Conservation (phyloP, 2,329 filamentous ascomycete genomes). For the Phoma sp. region DNA sequence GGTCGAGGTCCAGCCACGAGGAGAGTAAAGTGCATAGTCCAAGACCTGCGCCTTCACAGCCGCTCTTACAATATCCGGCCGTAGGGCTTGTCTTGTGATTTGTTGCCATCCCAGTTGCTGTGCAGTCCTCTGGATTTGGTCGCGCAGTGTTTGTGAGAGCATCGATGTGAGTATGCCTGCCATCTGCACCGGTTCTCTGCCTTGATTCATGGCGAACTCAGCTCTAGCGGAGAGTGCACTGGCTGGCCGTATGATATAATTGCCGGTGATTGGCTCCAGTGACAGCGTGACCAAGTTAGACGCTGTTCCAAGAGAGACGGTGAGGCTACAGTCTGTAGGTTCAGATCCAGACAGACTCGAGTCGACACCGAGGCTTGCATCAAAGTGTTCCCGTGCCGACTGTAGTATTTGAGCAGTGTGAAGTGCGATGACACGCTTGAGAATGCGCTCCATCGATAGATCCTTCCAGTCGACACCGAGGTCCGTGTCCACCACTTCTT, state of each 20-base stretch:
- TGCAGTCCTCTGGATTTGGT: conserved; percentile 66
- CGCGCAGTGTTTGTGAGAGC: conserved; percentile 66
- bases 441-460: conserved; percentile 75
- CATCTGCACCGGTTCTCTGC: conserved; percentile 64
- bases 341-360: conserved; percentile 65
- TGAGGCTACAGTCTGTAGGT: conserved; percentile 71
- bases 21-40: conserved; percentile 72
- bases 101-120: conserved; percentile 70
- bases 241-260: conserved; percentile 70
- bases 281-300: conserved; percentile 64
- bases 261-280: conserved; percentile 81
- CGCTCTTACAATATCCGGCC: conserved; percentile 62
- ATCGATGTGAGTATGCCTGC: conserved; percentile 65
- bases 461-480: conserved; percentile 70
- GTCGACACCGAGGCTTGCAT: conserved; percentile 64
- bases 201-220: conserved; percentile 70
- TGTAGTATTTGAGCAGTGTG: conserved; percentile 76
- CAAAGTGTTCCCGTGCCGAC: conserved; percentile 63
- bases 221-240: conserved; percentile 51
- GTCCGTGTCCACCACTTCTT: conserved; percentile 72
- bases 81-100: conserved; percentile 39
- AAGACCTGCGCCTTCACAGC: conserved; percentile 67
- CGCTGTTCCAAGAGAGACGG: conserved; percentile 71
- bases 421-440: conserved; percentile 75
- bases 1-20: conserved; percentile 70